Conservation (phyloP, 805 yeast genomes). For the Teunomyces gatunensis region DNA sequence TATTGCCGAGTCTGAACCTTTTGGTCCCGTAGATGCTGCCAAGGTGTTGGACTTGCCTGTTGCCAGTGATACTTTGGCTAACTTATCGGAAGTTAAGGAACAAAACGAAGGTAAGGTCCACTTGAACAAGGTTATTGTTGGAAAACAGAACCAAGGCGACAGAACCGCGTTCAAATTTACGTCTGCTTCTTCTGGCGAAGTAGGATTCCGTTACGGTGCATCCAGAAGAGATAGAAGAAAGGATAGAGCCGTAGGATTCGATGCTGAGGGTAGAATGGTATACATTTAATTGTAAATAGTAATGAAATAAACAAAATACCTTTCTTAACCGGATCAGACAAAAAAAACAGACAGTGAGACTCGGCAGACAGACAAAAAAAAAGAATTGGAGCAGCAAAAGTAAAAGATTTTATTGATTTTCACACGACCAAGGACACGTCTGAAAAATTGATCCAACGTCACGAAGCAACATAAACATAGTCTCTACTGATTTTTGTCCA, state of each 20-base stretch:
- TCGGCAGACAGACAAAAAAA: too few relatives aligned
- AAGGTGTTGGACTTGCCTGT: slow-evolving; percentile 77
- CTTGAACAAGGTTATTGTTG: slow-evolving; percentile 41
- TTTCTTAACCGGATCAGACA: neutral
- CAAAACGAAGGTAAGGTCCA: slow-evolving; percentile 32
- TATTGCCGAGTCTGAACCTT: slow-evolving; percentile 91
- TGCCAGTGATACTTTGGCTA: slow-evolving; percentile 75
- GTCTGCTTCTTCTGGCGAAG: slow-evolving; percentile 74
- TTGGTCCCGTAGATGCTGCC: slow-evolving; percentile 96
- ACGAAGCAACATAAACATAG: slow-evolving; percentile 1
- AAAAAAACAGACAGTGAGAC: neutral
- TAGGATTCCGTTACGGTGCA: slow-evolving; percentile 91
- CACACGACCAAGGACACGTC: slow-evolving; percentile 9
- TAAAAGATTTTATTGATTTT: too few relatives aligned
- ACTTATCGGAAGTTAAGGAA: slow-evolving; percentile 61
- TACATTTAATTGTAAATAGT: slow-evolving; percentile 43
- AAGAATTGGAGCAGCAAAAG: too few relatives aligned
- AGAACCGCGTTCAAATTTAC: slow-evolving; percentile 71
- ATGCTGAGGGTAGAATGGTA: slow-evolving; percentile 61
- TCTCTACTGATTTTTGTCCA: neutral
- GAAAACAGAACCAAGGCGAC: slow-evolving; percentile 66
- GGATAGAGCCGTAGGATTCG: slow-evolving; percentile 72
- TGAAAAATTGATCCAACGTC: slow-evolving; percentile 5
- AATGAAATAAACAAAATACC: neutral
- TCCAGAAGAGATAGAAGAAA: slow-evolving; percentile 84